A percentile compares a stretch with the other conserved stretches of the same genome.
Conservation (phyloP, 108 stramenopile genomes). For the Cyclotella atomus region DNA sequence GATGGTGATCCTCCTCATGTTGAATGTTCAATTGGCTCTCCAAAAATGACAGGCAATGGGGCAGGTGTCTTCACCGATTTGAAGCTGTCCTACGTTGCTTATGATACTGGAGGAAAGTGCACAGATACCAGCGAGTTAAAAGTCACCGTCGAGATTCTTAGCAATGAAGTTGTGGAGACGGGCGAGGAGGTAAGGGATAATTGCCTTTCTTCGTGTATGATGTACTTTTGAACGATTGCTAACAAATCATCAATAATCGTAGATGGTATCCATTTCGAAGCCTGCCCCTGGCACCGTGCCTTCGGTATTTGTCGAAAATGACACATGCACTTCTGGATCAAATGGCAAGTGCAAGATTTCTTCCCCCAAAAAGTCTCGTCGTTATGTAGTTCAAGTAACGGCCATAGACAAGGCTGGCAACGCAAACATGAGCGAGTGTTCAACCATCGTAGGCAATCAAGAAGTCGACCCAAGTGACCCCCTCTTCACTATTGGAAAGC, state of each 20-base stretch:
- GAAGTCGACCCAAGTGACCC: neutral
- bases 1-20: conserved; percentile 9
- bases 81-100: conserved; percentile 1
- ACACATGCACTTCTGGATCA: neutral
- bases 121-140: conserved; percentile 1
- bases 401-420: conserved; percentile 12
- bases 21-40: neutral
- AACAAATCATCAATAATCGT: neutral
- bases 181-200: conserved; percentile 8
- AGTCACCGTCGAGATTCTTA: neutral
- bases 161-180: conserved; percentile 5
- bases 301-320: conserved; percentile 3
- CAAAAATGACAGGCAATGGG: conserved; percentile 3
- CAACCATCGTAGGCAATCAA: conserved; percentile 1
- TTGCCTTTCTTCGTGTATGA: neutral
- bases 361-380: conserved; percentile 7
- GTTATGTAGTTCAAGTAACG: neutral
- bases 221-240: neutral
- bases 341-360: conserved; percentile 23
- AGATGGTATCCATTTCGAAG: conserved; percentile 14
- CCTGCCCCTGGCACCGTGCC: neutral
- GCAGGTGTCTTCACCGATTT: conserved; percentile 14
- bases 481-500: conserved; percentile 1
- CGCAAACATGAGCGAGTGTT: neutral
- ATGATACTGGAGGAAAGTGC: conserved; percentile 7